A percentile compares a stretch with the other conserved stretches of the same genome.
phyloP scores from a whole-genome alignment of 2,329 filamentous ascomycete genomes.

The Pseudocercospora crystallina region DNA sequence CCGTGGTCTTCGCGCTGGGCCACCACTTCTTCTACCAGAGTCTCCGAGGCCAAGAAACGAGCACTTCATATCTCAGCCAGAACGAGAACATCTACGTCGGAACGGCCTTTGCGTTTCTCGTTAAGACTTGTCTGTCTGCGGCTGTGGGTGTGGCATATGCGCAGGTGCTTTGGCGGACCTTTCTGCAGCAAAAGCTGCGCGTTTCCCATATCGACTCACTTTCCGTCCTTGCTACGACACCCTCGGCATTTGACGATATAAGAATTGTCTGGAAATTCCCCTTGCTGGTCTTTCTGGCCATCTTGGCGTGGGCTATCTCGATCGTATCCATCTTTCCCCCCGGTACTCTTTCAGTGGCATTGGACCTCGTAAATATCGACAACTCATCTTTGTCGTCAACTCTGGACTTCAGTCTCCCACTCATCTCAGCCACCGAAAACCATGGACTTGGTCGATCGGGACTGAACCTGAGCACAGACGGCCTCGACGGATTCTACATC shows the following conservation, averaged over 20 bases:
- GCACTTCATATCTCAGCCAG: neutral
- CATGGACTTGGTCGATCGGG: neutral
- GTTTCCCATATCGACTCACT: constrained; percentile 7
- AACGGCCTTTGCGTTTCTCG: constrained; percentile 5
- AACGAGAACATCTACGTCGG: constrained; percentile 5
- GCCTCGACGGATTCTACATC: neutral
- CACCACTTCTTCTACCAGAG: constrained; percentile 10
- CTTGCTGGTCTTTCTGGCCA: neutral
- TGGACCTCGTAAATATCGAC: too few relatives aligned
- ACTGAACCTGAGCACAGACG: neutral
- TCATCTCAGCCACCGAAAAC: neutral
- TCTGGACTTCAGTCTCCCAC: constrained; percentile 2
- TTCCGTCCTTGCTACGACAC: neutral
- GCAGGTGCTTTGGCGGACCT: constrained; percentile 5
- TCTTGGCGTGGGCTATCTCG: constrained; percentile 1
- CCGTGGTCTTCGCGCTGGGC: neutral
- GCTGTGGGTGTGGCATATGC: constrained; percentile 3
- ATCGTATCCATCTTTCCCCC: constrained; percentile 7
- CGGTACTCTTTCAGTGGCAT: constrained; percentile 6
- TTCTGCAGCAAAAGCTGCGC: constrained; percentile 1
- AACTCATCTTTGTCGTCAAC: neutral
- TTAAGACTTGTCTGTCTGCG: constrained; percentile 3
- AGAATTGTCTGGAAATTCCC: neutral
- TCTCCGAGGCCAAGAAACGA: neutral
- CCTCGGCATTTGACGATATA: neutral